Percentiles rank a stretch among this genome's conserved stretches.
These are phyloP conservation scores for Chernovozyma sophiae-reginae DNA, from an alignment of 1,139 yeast species.

Conservation along the genomic window DNA sequence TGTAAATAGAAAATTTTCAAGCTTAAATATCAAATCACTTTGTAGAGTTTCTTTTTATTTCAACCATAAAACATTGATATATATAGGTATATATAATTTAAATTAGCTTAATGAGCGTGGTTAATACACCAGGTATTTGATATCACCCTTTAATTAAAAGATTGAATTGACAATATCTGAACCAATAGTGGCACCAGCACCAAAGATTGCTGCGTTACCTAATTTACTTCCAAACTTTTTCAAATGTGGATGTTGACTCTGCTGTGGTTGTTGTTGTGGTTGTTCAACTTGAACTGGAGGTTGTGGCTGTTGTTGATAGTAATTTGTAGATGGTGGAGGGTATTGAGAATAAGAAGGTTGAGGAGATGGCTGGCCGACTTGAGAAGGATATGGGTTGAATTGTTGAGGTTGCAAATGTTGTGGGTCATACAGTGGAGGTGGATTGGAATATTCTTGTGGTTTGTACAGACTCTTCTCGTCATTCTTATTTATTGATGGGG, in stretches of 20 bases:
- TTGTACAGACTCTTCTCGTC: slow-evolving; percentile 19
- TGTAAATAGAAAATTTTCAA: slow-evolving; percentile 16
- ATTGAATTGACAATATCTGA: slow-evolving; percentile 82
- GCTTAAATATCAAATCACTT: neutral
- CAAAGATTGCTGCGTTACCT: slow-evolving; percentile 91
- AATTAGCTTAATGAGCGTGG: neutral
- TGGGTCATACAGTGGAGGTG: slow-evolving; percentile 16
- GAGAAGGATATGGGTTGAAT: slow-evolving; percentile 9
- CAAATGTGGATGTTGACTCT: slow-evolving; percentile 30
- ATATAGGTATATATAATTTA: neutral
- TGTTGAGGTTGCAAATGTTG: slow-evolving; percentile 13
- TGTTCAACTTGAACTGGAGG: slow-evolving; percentile 14
- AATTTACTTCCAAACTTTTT: slow-evolving; percentile 76
- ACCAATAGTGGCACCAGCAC: slow-evolving; percentile 97
- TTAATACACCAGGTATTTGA: too few species aligned
- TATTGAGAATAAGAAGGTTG: slow-evolving; percentile 46
- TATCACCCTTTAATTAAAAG: slow-evolving; percentile 52
- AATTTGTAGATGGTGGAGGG: slow-evolving; percentile 46
- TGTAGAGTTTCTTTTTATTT: neutral
- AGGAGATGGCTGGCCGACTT: slow-evolving; percentile 26
- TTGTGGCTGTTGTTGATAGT: slow-evolving; percentile 28
- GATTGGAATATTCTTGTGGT: slow-evolving; percentile 9
- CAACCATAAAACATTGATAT: neutral
- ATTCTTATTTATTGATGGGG: slow-evolving; percentile 3
- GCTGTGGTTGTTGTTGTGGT: slow-evolving; percentile 19